A percentile compares a stretch with the other conserved stretches of the same genome.
Evolutionary conservation across 2,329 filamentous ascomycete species (phyloP).

Genomic region (Moelleriella libera): DNA sequence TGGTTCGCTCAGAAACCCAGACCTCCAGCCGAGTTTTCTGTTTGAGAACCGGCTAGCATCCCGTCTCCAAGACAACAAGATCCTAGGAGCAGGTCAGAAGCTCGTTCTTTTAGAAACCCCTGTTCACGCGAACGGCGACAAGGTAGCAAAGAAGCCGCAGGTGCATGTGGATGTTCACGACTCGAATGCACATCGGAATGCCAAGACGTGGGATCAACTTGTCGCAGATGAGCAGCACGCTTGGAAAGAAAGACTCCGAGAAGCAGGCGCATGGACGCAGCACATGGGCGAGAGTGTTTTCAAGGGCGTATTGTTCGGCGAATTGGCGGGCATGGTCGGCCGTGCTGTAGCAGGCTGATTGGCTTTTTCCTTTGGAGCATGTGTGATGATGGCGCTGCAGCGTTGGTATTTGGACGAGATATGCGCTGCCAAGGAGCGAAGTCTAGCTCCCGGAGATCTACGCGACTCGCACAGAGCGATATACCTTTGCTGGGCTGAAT

Average conservation of each 20-base stretch:
- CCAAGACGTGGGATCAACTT: conserved; percentile 60
- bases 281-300: conserved; percentile 65
- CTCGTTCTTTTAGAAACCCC: conserved; percentile 20
- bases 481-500: no score
- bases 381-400: neutral
- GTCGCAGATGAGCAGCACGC: conserved; percentile 42
- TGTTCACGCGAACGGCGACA: conserved; percentile 1
- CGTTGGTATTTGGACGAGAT: no score
- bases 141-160: conserved; percentile 7
- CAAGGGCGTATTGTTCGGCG: conserved; percentile 63
- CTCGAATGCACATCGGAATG: conserved; percentile 31
- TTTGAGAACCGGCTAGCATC: conserved; percentile 19
- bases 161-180: conserved; percentile 31
- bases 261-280: conserved; percentile 67
- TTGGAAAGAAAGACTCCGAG: conserved; percentile 56
- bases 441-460: no score
- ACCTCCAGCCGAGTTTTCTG: conserved; percentile 11
- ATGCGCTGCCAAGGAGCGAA: no score
- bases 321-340: conserved; percentile 51
- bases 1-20: conserved; percentile 13
- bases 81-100: conserved; percentile 19
- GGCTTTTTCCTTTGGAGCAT: no score
- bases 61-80: conserved; percentile 21
- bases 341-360: conserved; percentile 27
- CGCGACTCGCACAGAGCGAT: no score